Evolutionary conservation across 2,329 filamentous ascomycete species (phyloP).

Genomic region (Xylaria sp.): DNA sequence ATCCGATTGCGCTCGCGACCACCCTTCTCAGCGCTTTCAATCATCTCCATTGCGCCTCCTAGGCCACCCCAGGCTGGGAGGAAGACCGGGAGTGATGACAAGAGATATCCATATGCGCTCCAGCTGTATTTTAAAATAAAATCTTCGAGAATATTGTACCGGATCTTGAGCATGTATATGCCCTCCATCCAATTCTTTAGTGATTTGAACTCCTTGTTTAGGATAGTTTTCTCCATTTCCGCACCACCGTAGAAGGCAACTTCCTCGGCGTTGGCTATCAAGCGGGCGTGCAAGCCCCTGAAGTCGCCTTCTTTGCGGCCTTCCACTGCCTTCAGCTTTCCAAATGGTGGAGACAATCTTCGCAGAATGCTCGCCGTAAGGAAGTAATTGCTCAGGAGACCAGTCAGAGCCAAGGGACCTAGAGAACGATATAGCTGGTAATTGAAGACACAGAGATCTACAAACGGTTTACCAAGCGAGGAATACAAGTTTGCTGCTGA

Average conservation of each 20-base stretch:
- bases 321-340: slow-evolving; percentile 95
- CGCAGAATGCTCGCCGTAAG: slow-evolving; percentile 90
- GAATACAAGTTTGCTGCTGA: slow-evolving; percentile 94
- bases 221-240: slow-evolving; percentile 91
- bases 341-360: slow-evolving; percentile 91
- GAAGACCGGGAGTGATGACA: slow-evolving; percentile 93
- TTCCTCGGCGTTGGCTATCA: slow-evolving; percentile 97
- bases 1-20: slow-evolving; percentile 85
- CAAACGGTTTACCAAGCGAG: slow-evolving; percentile 94
- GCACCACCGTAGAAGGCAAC: slow-evolving; percentile 97
- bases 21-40: slow-evolving; percentile 60
- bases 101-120: slow-evolving; percentile 95
- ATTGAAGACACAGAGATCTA: slow-evolving; percentile 98
- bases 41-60: slow-evolving; percentile 76
- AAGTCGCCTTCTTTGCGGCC: slow-evolving; percentile 96
- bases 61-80: slow-evolving; percentile 92
- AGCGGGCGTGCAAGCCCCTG: slow-evolving; percentile 85
- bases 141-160: slow-evolving; percentile 98
- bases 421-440: slow-evolving; percentile 95
- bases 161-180: slow-evolving; percentile 96
- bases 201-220: slow-evolving; percentile 92
- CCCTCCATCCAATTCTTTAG: slow-evolving; percentile 97
- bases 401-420: slow-evolving; percentile 86
- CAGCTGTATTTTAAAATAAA: slow-evolving; percentile 98
- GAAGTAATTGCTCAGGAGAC: slow-evolving; percentile 92